phyloP scores from a whole-genome alignment of 257 asterid species.

The Nicotiana tabacum region DNA sequence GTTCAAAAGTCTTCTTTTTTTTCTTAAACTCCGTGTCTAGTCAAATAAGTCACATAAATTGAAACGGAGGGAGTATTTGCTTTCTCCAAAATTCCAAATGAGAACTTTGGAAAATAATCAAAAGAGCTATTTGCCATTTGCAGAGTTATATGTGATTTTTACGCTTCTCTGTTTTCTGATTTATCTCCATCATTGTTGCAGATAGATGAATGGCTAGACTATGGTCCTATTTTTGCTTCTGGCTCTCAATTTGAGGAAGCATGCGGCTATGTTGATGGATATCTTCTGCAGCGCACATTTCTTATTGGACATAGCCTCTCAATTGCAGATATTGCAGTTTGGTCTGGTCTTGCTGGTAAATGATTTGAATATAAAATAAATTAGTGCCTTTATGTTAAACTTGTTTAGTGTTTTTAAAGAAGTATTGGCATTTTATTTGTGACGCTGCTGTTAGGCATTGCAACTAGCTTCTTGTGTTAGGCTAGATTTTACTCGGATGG shows the following conservation, averaged over 20 bases:
- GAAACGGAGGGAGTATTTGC: background rate
- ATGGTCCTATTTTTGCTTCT: conserved; percentile 57
- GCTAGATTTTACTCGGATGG: background rate
- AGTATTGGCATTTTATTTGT: background rate
- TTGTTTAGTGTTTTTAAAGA: background rate
- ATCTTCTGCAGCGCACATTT: conserved; percentile 55
- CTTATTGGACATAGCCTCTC: conserved; percentile 64
- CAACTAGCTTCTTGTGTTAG: background rate
- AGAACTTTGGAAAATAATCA: background rate
- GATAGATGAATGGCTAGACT: conserved; percentile 88
- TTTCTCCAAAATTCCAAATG: background rate
- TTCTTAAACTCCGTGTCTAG: too few relatives aligned
- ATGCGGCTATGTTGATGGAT: conserved; percentile 56
- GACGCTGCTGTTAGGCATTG: background rate
- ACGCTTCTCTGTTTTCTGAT: background rate
- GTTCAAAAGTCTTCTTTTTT: too few relatives aligned
- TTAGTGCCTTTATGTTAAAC: background rate
- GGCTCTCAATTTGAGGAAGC: conserved; percentile 96
- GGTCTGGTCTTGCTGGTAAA: conserved; percentile 89
- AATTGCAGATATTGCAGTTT: conserved; percentile 78
- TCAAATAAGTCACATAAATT: too few relatives aligned
- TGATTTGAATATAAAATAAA: background rate
- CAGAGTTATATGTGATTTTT: background rate
- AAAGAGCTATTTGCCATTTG: background rate
- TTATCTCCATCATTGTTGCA: conserved; percentile 20